These are phyloP conservation scores for Neonectria punicea DNA, from an alignment of 2,329 filamentous ascomycete species.

Conservation along the genomic window DNA sequence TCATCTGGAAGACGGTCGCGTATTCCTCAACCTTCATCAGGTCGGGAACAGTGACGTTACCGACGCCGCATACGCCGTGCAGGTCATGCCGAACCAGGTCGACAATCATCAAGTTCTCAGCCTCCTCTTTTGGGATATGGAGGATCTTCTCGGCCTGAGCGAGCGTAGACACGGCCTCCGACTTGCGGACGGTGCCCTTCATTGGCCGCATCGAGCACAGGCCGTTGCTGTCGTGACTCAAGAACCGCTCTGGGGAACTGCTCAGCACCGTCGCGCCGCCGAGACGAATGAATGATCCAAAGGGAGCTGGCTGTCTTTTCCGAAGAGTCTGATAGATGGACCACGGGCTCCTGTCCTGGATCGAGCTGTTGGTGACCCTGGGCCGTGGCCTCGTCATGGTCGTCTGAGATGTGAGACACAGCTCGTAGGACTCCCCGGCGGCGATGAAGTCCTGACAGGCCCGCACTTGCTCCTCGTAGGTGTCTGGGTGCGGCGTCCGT, in stretches of 20 bases:
- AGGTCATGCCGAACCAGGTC: constrained; percentile 96
- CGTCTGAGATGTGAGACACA: constrained; percentile 84
- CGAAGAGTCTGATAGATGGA: constrained; percentile 77
- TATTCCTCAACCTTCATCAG: constrained; percentile 92
- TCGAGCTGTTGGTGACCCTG: constrained; percentile 6
- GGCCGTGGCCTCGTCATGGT: constrained; percentile 59
- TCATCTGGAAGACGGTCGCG: constrained; percentile 89
- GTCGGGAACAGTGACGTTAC: constrained; percentile 77
- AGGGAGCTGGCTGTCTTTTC: constrained; percentile 80
- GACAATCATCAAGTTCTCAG: constrained; percentile 98
- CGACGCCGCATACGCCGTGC: constrained; percentile 82
- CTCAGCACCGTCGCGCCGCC: constrained; percentile 77
- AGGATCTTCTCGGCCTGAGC: constrained; percentile 78
- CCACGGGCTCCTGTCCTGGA: constrained; percentile 63
- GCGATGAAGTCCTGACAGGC: constrained; percentile 77
- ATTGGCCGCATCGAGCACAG: constrained; percentile 87
- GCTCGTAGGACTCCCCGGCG: constrained; percentile 84
- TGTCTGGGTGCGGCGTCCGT: constrained; percentile 53
- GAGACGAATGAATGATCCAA: constrained; percentile 83
- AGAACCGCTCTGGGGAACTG: constrained; percentile 89
- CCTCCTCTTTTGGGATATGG: constrained; percentile 86
- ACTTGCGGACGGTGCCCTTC: constrained; percentile 95
- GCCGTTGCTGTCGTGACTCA: constrained; percentile 66
- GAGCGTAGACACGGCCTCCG: constrained; percentile 70
- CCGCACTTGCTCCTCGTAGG: constrained; percentile 75